Conservation (phyloP, 2,329 filamentous ascomycete species). For the Ustulina deusta region DNA sequence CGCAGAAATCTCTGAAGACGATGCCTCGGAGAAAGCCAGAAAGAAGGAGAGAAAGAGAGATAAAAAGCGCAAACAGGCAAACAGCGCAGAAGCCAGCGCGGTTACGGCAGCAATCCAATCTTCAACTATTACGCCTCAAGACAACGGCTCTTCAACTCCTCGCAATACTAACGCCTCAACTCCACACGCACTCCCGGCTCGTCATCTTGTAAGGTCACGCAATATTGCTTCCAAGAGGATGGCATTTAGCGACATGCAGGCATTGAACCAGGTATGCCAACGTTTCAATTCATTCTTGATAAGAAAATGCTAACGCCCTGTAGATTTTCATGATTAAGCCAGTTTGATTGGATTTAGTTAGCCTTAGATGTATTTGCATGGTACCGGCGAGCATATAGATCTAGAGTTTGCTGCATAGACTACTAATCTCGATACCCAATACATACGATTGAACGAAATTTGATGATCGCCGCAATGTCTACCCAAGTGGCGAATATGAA, state of each 20-base stretch:
- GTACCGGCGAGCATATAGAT: constrained; percentile 37
- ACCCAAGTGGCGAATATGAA: constrained; percentile 36
- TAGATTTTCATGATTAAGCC: constrained; percentile 54
- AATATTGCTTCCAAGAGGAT: constrained; percentile 91
- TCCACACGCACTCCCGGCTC: constrained; percentile 64
- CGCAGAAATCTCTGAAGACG: constrained; percentile 39
- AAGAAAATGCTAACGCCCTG: constrained; percentile 37
- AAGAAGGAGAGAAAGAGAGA: constrained; percentile 60
- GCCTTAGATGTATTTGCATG: constrained; percentile 22
- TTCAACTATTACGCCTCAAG: constrained; percentile 48
- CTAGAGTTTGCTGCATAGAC: constrained; percentile 33
- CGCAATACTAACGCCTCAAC: constrained; percentile 60
- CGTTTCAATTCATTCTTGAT: constrained; percentile 35
- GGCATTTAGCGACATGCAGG: constrained; percentile 83
- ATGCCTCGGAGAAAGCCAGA: constrained; percentile 55
- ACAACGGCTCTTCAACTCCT: constrained; percentile 55
- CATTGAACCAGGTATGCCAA: constrained; percentile 82
- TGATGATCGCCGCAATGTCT: constrained; percentile 17
- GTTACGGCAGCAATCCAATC: constrained; percentile 42
- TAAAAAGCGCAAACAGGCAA: constrained; percentile 57
- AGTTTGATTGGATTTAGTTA: constrained; percentile 42
- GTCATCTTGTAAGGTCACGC: constrained; percentile 80
- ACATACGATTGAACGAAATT: constrained; percentile 37
- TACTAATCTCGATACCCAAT: constrained; percentile 47
- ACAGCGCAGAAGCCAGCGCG: constrained; percentile 48